Percentiles rank a stretch among this genome's conserved stretches.
Evolutionary conservation across 768 basidiomycete genomes (phyloP).

Genomic region (Lyophyllum shimeji): DNA sequence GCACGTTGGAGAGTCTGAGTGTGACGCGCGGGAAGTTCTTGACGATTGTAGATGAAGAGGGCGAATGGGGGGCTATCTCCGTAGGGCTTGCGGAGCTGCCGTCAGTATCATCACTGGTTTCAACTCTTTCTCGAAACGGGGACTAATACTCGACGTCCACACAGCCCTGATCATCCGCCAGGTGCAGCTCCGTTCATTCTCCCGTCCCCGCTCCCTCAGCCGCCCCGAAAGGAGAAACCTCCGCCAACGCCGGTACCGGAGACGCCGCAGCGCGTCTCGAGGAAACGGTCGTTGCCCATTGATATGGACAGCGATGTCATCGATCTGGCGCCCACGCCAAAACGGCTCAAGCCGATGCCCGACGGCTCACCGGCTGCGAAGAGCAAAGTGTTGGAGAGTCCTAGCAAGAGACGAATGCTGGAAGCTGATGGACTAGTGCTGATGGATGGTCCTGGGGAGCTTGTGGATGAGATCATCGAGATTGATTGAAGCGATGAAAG

Average conservation of each 20-base stretch:
- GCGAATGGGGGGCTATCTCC: constrained; percentile 66
- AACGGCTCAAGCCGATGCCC: constrained; percentile 38
- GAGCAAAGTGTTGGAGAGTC: constrained; percentile 36
- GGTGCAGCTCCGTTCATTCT: constrained; percentile 59
- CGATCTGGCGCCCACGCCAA: constrained; percentile 57
- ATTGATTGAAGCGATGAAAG: constrained; percentile 31
- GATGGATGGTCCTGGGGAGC: constrained; percentile 57
- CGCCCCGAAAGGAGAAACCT: constrained; percentile 42
- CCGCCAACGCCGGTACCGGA: constrained; percentile 38
- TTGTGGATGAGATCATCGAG: constrained; percentile 59
- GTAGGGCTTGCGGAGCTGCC: constrained; percentile 69
- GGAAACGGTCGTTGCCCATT: constrained; percentile 57
- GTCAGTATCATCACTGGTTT: constrained; percentile 47
- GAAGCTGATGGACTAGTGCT: constrained; percentile 77
- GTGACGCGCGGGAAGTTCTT: constrained; percentile 85
- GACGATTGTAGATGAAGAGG: constrained; percentile 87
- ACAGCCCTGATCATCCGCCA: constrained; percentile 55
- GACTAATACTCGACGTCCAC: neutral
- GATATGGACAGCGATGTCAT: constrained; percentile 56
- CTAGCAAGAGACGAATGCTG: constrained; percentile 61
- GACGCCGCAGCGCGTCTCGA: constrained; percentile 39
- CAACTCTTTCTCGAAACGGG: neutral
- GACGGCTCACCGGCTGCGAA: constrained; percentile 16
- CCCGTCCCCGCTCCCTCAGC: constrained; percentile 62
- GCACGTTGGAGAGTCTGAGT: constrained; percentile 79